A percentile compares a stretch with the other conserved stretches of the same genome.
Conservation (phyloP, 179 eudicot genomes). For the Spinacia oleracea region DNA sequence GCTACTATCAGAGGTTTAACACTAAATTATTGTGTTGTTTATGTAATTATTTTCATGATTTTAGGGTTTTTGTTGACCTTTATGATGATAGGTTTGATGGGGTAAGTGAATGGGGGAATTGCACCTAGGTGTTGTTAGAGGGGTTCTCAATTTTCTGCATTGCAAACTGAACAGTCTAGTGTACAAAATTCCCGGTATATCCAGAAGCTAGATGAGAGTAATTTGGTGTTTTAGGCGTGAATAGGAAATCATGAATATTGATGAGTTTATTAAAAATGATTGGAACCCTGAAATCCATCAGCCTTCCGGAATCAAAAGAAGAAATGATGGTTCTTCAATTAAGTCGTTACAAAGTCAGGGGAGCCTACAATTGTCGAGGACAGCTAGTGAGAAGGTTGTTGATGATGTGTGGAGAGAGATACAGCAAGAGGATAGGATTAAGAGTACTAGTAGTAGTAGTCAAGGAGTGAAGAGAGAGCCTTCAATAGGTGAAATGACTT, state of each 20-base stretch:
- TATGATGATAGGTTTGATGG: constrained; percentile 23
- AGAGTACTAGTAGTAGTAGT: constrained; percentile 24
- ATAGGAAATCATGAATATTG: constrained; percentile 69
- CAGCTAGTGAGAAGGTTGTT: constrained; percentile 50
- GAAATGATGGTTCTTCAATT: constrained; percentile 34
- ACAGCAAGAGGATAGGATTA: constrained; percentile 45
- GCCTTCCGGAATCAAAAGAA: constrained; percentile 27
- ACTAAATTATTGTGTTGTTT: background rate
- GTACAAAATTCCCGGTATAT: constrained; percentile 46
- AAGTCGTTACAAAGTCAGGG: constrained; percentile 47
- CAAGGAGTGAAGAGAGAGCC: constrained; percentile 47
- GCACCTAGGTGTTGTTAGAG: constrained; percentile 47
- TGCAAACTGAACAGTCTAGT: constrained; percentile 25
- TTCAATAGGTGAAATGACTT: constrained; percentile 59
- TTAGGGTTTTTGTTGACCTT: background rate
- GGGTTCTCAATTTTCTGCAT: constrained; percentile 30
- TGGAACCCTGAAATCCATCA: constrained; percentile 43
- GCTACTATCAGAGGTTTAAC: constrained; percentile 7
- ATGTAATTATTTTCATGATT: constrained; percentile 8
- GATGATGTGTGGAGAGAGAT: constrained; percentile 77
- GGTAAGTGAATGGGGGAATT: constrained; percentile 44
- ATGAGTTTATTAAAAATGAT: constrained; percentile 54
- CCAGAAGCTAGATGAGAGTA: constrained; percentile 45
- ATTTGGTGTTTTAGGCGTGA: constrained; percentile 37
- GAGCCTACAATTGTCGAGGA: constrained; percentile 43